A percentile compares a stretch with the other conserved stretches of the same genome.
Evolutionary conservation across 2,329 filamentous ascomycete genomes (phyloP).

Genomic region (Rhinocladiella similis): DNA sequence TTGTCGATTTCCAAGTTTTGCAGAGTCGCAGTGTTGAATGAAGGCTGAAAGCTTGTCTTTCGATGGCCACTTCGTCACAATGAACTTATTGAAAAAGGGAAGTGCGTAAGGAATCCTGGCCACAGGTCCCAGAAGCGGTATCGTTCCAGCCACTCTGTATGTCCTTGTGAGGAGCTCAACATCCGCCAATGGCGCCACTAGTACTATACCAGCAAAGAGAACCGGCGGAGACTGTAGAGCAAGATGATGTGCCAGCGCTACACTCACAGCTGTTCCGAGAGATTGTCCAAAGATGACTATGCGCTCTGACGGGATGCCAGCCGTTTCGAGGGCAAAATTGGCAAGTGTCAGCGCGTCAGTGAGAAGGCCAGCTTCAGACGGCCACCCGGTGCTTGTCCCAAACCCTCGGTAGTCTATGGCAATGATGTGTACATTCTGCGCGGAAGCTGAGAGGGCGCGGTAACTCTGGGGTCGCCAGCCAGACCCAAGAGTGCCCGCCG

Average conservation of each 20-base stretch:
- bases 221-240: slow-evolving; percentile 44
- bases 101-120: slow-evolving; percentile 50
- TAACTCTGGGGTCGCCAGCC: slow-evolving; percentile 58
- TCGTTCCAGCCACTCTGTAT: slow-evolving; percentile 56
- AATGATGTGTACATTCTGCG: slow-evolving; percentile 57
- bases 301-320: slow-evolving; percentile 53
- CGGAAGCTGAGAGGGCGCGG: slow-evolving; percentile 53
- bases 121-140: slow-evolving; percentile 57
- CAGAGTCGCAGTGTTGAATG: slow-evolving; percentile 39
- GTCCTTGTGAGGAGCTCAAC: slow-evolving; percentile 56
- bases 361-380: slow-evolving; percentile 57
- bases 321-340: slow-evolving; percentile 56
- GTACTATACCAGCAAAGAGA: slow-evolving; percentile 55
- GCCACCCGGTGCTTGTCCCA: slow-evolving; percentile 64
- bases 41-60: slow-evolving; percentile 51
- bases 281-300: slow-evolving; percentile 63
- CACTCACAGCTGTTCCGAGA: slow-evolving; percentile 56
- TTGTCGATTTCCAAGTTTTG: slow-evolving; percentile 10
- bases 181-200: slow-evolving; percentile 60
- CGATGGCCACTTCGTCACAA: slow-evolving; percentile 53
- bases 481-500: slow-evolving; percentile 57
- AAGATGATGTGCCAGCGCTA: slow-evolving; percentile 48
- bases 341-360: slow-evolving; percentile 54
- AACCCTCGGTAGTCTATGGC: slow-evolving; percentile 79
- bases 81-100: slow-evolving; percentile 48